Evolutionary conservation across 2,329 filamentous ascomycete species (phyloP), one percentile per base, ranked within the genome.

Genomic region (Neoscytalidium dimidiatum): DNA sequence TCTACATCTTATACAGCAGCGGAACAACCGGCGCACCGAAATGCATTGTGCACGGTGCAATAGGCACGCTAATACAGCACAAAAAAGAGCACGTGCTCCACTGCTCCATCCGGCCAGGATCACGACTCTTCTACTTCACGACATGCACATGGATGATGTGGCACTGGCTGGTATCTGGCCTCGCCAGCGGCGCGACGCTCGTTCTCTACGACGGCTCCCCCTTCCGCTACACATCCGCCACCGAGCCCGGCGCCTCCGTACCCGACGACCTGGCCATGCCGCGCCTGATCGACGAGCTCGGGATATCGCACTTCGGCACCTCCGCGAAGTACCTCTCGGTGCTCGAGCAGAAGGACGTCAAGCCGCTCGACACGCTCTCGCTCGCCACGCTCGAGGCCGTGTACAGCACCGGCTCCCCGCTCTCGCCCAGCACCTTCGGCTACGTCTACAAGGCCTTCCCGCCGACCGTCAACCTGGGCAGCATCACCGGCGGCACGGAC

Each of bases 91-190:
- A 96, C 74, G 85, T 90, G 52, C 83, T 98, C 3, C 94, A 98
- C 75, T 92, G 91, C 75, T 92, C 93, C 23, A 88, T 99, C 68
- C 83, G 85, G 8, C 85, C 89, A 0, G 81, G 83, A 2, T 92
- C 93, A 46, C 86, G 90, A 21, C 84, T 97, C 73, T 91, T 97
- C 77, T 97, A 97, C 81, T 97, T 94, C 80, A 97, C 93, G 1
- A 97, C 94, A 3, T 93, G 90, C 11, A 96, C 92, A 0, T 97
- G 94, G 95, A 98, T 99, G 94, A 98, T 98, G 94, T 97, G 94
- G 93, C 94, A 98, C 76, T 98, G 94, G 94, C 89, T 94, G 44
- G 86, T 97, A 21, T 94, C 92, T 0, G 92, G 90, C 5, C 87
- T 98, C 3, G 91, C 94, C 9, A 89, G 88, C 31, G 94, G 94